phyloP scores from a whole-genome alignment of 768 basidiomycete species.

The Leccinum variicolor region DNA sequence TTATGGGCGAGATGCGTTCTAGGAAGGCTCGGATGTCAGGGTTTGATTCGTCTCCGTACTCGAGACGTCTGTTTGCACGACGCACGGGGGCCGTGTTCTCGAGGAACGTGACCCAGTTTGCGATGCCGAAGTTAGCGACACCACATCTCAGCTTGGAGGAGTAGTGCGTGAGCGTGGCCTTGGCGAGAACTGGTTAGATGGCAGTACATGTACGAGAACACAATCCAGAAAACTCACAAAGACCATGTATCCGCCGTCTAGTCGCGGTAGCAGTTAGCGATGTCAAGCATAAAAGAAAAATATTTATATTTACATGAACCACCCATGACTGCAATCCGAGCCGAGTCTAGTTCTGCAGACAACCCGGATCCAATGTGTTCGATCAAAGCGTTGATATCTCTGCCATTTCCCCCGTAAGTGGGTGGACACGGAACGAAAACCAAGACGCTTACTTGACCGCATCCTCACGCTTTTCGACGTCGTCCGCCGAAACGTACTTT shows the following conservation, averaged over 20 bases:
- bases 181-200: conserved; percentile 1
- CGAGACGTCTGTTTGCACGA: conserved; percentile 33
- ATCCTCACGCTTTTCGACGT: conserved; percentile 42
- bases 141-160: conserved; percentile 40
- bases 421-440: neutral
- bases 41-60: conserved; percentile 41
- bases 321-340: conserved; percentile 40
- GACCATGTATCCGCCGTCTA: conserved; percentile 41
- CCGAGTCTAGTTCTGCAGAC: conserved; percentile 31
- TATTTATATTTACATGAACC: conserved; percentile 34
- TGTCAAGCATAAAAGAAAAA: neutral
- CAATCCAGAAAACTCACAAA: conserved; percentile 26
- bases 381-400: conserved; percentile 39
- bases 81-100: conserved; percentile 38
- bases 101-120: conserved; percentile 40
- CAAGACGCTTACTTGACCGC: conserved; percentile 35
- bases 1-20: conserved; percentile 39
- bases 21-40: conserved; percentile 37
- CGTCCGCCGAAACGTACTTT: conserved; percentile 37
- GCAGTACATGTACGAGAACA: neutral
- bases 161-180: conserved; percentile 41
- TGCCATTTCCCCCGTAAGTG: conserved; percentile 6
- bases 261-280: neutral
- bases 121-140: conserved; percentile 39
- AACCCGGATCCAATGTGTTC: conserved; percentile 33